Base-by-base conservation (phyloP, 768 basidiomycete species). In the Strobilomyces confusus region DNA sequence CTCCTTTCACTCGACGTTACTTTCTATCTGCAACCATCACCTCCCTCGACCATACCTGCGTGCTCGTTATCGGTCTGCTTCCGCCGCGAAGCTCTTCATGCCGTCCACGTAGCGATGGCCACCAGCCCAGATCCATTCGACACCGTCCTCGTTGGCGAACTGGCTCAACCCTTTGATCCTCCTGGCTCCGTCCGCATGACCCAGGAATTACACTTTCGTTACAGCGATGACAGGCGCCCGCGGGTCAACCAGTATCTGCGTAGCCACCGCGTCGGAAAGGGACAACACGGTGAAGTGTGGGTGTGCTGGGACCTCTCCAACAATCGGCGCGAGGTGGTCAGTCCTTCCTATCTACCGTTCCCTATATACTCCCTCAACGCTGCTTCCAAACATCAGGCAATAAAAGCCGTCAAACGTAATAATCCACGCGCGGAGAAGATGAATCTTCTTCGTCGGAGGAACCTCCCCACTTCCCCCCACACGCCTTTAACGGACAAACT, bases 281-380 rank as follows among this genome's bases (percentile, higher is more conserved):
- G 95, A 13, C 89, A 92, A 65, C 94, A 97, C 64, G 95, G 95
- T 44, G 83, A 87, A 63, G 95, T 98, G 56, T 89, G 83, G 71
- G 75, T 88, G 5, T 91, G 89, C 32, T 78, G 64, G 65, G 80
- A 81, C 69, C 75, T 69, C 66, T 72, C 59, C 59, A 66, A 62
- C 63, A 75, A 69, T 65, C 73, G 78, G 66, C 73, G 80, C 75
- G 65, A 70, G 79, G 67, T 78, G 50, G 74, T 76, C 57, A 67
- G 76, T 73, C 38, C 25, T 54, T 46, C 42, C 45, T 49, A 36
- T 50, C 57, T 54, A 17, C 55, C 54, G 19, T 40, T 52, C 32
- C 5, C 46, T 23, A 29, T 54, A 25, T 44, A 45, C 45, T 15
- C 46, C 37, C 53, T 37, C 59, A 45, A 42, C 47, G 26, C 36